These are phyloP conservation scores for Pleurotus tuber-regium DNA, from an alignment of 768 basidiomycete genomes.

Conservation along the genomic window DNA sequence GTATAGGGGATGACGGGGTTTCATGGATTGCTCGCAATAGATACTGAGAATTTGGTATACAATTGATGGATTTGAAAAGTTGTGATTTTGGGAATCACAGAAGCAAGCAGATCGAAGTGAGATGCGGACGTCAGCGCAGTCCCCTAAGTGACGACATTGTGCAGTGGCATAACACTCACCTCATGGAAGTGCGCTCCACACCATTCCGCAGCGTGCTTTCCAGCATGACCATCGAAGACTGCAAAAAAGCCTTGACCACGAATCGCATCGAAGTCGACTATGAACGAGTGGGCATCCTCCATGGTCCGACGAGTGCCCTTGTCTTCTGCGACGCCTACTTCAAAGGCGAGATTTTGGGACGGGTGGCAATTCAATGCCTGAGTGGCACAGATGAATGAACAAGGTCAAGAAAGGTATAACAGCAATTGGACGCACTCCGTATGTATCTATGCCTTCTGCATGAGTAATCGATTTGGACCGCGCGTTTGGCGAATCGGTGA, in stretches of 20 bases:
- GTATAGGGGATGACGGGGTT: slow-evolving; percentile 59
- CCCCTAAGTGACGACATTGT: background rate
- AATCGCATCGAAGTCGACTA: slow-evolving; percentile 89
- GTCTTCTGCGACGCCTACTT: slow-evolving; percentile 78
- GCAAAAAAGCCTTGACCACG: slow-evolving; percentile 98
- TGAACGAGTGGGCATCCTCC: slow-evolving; percentile 97
- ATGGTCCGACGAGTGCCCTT: slow-evolving; percentile 89
- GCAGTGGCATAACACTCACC: slow-evolving; percentile 38
- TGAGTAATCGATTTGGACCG: slow-evolving; percentile 79
- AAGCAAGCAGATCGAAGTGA: background rate
- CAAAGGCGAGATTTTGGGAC: slow-evolving; percentile 58
- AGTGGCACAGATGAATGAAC: slow-evolving; percentile 3
- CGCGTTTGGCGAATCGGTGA: slow-evolving; percentile 69
- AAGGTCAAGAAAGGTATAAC: background rate
- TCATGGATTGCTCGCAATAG: slow-evolving; percentile 69
- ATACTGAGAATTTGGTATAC: slow-evolving; percentile 25
- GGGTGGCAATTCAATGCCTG: slow-evolving; percentile 80
- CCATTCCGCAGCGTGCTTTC: slow-evolving; percentile 99
- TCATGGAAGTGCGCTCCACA: slow-evolving; percentile 96
- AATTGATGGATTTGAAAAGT: too few species aligned
- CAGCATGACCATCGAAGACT: slow-evolving; percentile 97
- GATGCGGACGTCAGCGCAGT: background rate
- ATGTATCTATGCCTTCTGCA: slow-evolving; percentile 67
- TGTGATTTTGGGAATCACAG: too few species aligned
- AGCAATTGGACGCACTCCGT: slow-evolving; percentile 53